Base-by-base conservation (phyloP, 2,329 filamentous ascomycete species). In the Colletotrichum lupini region DNA sequence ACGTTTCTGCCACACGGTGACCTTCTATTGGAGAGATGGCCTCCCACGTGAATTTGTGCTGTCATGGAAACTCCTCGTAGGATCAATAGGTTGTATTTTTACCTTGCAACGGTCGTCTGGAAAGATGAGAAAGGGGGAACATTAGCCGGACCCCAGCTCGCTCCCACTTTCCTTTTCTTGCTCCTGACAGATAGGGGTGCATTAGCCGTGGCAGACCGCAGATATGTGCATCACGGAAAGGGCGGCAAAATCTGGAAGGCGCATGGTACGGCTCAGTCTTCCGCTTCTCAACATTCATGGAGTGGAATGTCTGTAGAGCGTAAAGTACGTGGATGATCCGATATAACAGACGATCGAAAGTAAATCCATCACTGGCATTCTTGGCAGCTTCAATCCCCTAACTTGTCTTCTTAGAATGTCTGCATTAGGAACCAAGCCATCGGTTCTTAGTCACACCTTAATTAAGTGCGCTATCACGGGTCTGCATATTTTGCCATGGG, bases 131-230 rank as follows among this genome's bases (percentile, higher is more conserved):
- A 16, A 42, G 5, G 55, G 26, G 30, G 24, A 60, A 60, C 30
- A 70, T 67, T 60, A 67, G 49, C 55, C 68, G 55, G 16, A 37
- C 19, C 61, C 30, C 12, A 59, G 22, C 22, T 24, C 68, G 55
- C 68, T 66, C 62, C 42, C 62, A 70, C 55, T 53, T 60, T 67
- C 61, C 42, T 19, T 46, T 30, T 46, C 9, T 24, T 24, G n/a
- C 24, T 61, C 16, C 35, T 28, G 8, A 42, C 14, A 5, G 37
- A 42, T 5, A 42, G 37, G 37, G 37, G 37, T 42, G 14, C 37
- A 19, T 16, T 42, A 16, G 37, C 12, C 14, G 37, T 42, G 14
- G 16, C 37, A 35, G 11, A 35, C 32, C 11, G 32, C 11, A 42
- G 37, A 16, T 42, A 14, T 42, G 37, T 42, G 37, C 37, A 42